phyloP scores from a whole-genome alignment of 73 alveolate genomes.

The Uronychia setigera region DNA sequence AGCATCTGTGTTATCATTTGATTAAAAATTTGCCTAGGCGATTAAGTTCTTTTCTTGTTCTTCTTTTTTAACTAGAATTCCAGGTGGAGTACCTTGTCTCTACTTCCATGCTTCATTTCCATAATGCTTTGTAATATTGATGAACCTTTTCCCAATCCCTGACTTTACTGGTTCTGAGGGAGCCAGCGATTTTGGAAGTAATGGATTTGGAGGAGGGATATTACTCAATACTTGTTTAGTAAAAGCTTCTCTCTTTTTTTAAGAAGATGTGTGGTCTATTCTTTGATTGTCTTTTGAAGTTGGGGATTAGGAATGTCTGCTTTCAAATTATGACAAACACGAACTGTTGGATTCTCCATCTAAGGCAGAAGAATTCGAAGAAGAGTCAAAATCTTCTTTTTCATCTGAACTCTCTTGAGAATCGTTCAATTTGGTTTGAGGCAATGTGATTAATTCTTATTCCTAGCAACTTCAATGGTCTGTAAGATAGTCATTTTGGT shows the following conservation, averaged over 20 bases:
- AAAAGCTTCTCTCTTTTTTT: background rate
- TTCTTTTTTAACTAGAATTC: background rate
- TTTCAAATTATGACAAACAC: background rate
- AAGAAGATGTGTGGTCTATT: background rate
- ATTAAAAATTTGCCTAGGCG: background rate
- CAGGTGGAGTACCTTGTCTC: background rate
- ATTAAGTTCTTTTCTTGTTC: background rate
- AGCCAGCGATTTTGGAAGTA: background rate
- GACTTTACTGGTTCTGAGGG: conserved; percentile 1
- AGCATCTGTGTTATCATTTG: background rate
- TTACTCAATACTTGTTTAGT: background rate
- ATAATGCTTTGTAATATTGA: background rate
- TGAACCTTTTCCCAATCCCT: background rate
- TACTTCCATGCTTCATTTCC: background rate
- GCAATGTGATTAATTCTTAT: no score
- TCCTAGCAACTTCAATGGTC: no score
- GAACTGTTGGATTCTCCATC: background rate
- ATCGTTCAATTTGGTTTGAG: no score
- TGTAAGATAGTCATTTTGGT: background rate
- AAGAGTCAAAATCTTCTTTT: background rate
- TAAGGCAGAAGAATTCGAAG: background rate
- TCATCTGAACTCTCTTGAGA: background rate
- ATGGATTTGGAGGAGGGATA: background rate
- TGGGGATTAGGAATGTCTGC: background rate
- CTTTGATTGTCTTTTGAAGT: background rate